Base-by-base conservation (phyloP, 2,329 filamentous ascomycete species). In the Fusarium poae region DNA sequence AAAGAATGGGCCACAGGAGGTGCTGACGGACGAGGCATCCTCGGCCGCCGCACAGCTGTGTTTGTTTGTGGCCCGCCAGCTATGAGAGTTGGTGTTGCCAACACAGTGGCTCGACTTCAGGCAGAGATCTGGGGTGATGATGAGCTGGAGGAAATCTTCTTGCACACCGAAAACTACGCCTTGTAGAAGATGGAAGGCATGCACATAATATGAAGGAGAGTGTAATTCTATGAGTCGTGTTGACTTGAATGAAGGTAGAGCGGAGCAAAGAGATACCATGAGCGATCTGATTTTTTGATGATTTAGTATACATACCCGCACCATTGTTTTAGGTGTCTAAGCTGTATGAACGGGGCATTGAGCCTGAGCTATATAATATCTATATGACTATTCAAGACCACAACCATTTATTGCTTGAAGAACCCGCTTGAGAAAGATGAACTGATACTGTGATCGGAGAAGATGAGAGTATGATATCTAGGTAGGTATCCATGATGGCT, bases 161-260 rank as follows among this genome's bases (percentile, higher is more conserved):
- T 97, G 78, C 95, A 97, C 82, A 92, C 94, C 5, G 95, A 98
- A 84, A 97, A 97, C 78, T 97, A 97, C 82, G 92, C 94, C 52
- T 84, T 97, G 66, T 97, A 72, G 37, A 34, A 56, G 52, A 40
- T 13, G 16, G 48, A 10, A 27, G 46, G 50, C 35, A 16, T 52
- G 45, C 15, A 25, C 29, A 45, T 56, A 13, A 34, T 49, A 56
- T 43, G 37, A 25, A 35, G 43, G 30, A 60, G 54, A 42, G n/a
- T 73, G 68, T 72, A 71, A 63, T 72, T 70, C 39, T 74, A 74
- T 45, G 54, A 55, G 59, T 21, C 20, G 23, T 30, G 12, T 20
- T 21, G 18, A 13, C 10, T 56, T 35, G 37, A 21, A 8, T 25
- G 30, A 34, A 29, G 40, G 35, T 15, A 29, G 32, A 23, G 45